Conservation (phyloP, 2,329 filamentous ascomycete genomes). For the Fusarium sp. region DNA sequence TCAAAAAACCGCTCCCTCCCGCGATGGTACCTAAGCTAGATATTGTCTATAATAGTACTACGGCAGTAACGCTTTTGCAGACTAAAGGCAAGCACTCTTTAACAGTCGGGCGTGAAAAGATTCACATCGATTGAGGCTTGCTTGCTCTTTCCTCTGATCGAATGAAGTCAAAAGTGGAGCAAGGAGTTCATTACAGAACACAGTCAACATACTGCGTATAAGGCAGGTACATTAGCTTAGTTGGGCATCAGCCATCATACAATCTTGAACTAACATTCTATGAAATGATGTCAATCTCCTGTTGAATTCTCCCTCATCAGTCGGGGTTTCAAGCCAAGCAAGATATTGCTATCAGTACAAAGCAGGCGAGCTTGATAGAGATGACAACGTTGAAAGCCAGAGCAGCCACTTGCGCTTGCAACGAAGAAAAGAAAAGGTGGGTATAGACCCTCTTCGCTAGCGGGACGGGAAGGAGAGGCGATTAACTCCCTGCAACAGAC, state of each 20-base stretch:
- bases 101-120: constrained; percentile 25
- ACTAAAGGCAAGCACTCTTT: neutral
- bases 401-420: constrained; percentile 33
- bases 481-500: constrained; percentile 53
- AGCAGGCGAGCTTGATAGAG: constrained; percentile 27
- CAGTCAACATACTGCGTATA: neutral
- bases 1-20: too few relatives aligned
- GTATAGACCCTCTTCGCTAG: constrained; percentile 35
- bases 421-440: constrained; percentile 26
- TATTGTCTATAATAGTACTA: neutral
- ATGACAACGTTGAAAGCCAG: constrained; percentile 3
- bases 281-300: neutral
- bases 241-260: constrained; percentile 17
- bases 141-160: constrained; percentile 22
- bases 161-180: constrained; percentile 40
- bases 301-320: constrained; percentile 23
- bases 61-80: neutral
- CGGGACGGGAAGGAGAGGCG: constrained; percentile 51
- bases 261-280: constrained; percentile 15
- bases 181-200: neutral
- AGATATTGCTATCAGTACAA: constrained; percentile 10
- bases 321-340: constrained; percentile 19
- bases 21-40: constrained; percentile 2
- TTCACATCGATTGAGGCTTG: constrained; percentile 23
- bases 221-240: neutral